Evolutionary conservation across 306 rosid genomes (phyloP).

Genomic region (Vigna hirtella): DNA sequence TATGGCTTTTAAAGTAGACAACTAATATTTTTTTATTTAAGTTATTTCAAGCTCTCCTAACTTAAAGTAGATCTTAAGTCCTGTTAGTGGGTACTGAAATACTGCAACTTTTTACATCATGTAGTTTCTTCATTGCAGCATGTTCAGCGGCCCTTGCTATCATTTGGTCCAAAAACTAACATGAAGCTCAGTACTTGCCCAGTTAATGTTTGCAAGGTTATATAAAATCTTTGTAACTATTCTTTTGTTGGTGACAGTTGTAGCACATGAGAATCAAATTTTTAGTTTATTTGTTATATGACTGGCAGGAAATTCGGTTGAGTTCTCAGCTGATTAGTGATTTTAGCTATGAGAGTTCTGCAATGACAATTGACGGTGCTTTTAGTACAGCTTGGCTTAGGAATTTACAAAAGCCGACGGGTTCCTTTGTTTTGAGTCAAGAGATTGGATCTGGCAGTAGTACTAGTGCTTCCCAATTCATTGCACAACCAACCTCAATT

Average conservation of each 20-base stretch:
- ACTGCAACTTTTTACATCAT: conserved; percentile 31
- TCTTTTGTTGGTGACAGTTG: conserved; percentile 38
- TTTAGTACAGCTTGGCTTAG: conserved; percentile 89
- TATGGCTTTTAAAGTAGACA: conserved; percentile 3
- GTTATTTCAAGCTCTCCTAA: conserved; percentile 28
- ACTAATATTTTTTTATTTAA: conserved; percentile 24
- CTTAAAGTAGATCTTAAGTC: conserved; percentile 22
- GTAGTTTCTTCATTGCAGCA: conserved; percentile 66
- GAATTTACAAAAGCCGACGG: conserved; percentile 78
- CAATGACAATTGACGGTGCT: conserved; percentile 83
- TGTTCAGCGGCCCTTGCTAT: conserved; percentile 89
- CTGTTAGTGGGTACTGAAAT: conserved; percentile 25
- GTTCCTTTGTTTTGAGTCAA: conserved; percentile 70
- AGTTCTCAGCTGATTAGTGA: conserved; percentile 86
- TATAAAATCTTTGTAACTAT: conserved; percentile 38
- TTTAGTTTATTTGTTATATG: conserved; percentile 34
- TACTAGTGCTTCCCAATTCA: conserved; percentile 68
- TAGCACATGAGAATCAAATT: conserved; percentile 16
- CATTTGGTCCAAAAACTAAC: conserved; percentile 94
- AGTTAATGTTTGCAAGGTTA: conserved; percentile 85
- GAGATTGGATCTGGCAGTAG: conserved; percentile 67
- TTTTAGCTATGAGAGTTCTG: conserved; percentile 73
- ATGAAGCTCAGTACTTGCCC: conserved; percentile 89
- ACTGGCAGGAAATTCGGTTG: conserved; percentile 82
- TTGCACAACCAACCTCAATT: conserved; percentile 82